A percentile compares a stretch with the other conserved stretches of the same genome.
phyloP scores from a whole-genome alignment of 306 rosid species.

The Heteromeles arbutifolia region DNA sequence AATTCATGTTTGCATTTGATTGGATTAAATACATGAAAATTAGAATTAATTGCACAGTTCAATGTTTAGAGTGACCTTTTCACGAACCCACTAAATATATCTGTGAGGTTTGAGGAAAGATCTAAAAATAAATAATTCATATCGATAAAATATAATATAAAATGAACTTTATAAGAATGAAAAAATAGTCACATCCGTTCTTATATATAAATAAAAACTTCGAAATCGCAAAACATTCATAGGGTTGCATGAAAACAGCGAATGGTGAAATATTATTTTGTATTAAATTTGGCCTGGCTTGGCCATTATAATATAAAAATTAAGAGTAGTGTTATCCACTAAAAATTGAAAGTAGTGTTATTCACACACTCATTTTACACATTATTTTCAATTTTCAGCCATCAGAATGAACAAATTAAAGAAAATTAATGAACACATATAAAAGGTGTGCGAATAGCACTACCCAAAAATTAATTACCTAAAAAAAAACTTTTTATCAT shows the following conservation, averaged over 20 bases:
- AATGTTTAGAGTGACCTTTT: background rate
- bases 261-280: background rate
- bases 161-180: too few relatives aligned
- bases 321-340: too few relatives aligned
- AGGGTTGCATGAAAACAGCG: slow-evolving; percentile 7
- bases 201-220: background rate
- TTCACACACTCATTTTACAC: too few relatives aligned
- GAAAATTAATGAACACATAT: too few relatives aligned
- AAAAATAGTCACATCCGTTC: background rate
- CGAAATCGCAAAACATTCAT: background rate
- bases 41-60: background rate
- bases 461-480: background rate
- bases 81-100: background rate
- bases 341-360: too few relatives aligned
- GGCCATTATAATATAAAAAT: background rate
- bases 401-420: too few relatives aligned
- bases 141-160: too few relatives aligned
- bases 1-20: background rate
- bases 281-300: background rate
- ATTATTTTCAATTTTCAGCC: too few relatives aligned
- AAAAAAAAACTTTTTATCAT: background rate
- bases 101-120: too few relatives aligned
- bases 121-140: too few relatives aligned
- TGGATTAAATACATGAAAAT: background rate
- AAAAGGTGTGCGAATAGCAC: too few relatives aligned